Base-by-base conservation (phyloP, 2,329 filamentous ascomycete species). In the Aphanoascus verrucosus region DNA sequence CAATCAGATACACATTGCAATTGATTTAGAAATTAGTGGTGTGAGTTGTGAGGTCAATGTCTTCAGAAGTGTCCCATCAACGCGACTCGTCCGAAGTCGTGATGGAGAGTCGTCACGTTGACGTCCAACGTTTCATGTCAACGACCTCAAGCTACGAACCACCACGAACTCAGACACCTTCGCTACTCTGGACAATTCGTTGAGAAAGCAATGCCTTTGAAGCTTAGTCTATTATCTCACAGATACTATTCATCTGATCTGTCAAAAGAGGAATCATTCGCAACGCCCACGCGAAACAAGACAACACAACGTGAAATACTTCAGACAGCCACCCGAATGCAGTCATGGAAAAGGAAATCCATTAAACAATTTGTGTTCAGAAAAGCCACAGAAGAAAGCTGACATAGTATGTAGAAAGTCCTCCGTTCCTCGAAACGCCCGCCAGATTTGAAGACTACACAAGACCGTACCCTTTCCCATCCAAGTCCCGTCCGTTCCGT, bases 351-450 rank as follows among this genome's bases (percentile, higher is more conserved):
- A 15, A 41, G 11, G 34, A 49, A 41, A 23, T 23, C 17, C n/a
- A 40, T 28, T 49, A 41, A n/a, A 35, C 35, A 49, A 49, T 49
- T 49, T 49, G 47, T 40, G 47, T n/a, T 49, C 34, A 28, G 15
- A 49, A 49, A 40, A 28, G 15, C 17, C n/a, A 17, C 6, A 37
- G 9, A 28, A 49, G 19, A 31, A 15, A 17, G 28, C 2, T 41
- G 14, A 31, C 14, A 49, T 14, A 41, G 19, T 11, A 35, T 35
- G 23, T 7, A 28, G 23, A 41, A n/a, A 14, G 2, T 41, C 11
- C 8, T 17, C 38, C 38, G 15, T 41, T 19, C 38, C 19, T 7
- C 2, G 3, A 44, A 43, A 51, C 49, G 49, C 38, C 49, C 19
- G 3, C 20, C 46, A 49, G 46, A 38, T 49, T 34, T 49, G n/a